A percentile compares a stretch with the other conserved stretches of the same genome.
These are phyloP conservation scores for Euphorbia celastroides DNA, from an alignment of 441 rosid genomes.

Conservation along the genomic window DNA sequence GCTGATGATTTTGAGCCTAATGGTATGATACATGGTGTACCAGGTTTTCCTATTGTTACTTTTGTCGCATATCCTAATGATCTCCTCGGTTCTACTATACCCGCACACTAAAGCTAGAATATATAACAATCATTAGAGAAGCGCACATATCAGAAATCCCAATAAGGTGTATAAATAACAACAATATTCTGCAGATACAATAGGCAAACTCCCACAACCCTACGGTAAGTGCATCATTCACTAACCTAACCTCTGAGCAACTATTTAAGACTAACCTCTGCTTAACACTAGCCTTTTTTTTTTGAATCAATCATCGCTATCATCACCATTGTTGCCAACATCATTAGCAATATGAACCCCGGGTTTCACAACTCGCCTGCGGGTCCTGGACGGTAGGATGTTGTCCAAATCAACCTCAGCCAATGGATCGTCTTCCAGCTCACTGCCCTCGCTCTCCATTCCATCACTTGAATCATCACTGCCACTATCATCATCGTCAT, in stretches of 20 bases:
- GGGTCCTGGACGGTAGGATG: constrained; percentile 78
- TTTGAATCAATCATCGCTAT: constrained; percentile 31
- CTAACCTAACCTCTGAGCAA: constrained; percentile 6
- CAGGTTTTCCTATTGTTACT: no score
- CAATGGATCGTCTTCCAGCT: constrained; percentile 80
- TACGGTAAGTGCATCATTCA: neutral
- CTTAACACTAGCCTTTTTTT: constrained; percentile 33
- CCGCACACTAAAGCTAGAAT: no score
- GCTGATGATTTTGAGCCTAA: no score
- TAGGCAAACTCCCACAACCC: neutral
- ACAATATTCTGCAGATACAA: neutral
- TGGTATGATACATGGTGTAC: no score
- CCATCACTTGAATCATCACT: constrained; percentile 19
- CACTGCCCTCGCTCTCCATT: constrained; percentile 47
- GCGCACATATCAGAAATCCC: neutral
- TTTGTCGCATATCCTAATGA: no score
- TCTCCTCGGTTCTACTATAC: no score
- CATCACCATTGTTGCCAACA: constrained; percentile 16
- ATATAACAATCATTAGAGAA: neutral
- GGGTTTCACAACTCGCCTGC: constrained; percentile 42
- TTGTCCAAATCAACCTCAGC: constrained; percentile 94
- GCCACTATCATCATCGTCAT: constrained; percentile 41
- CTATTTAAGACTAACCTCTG: constrained; percentile 13
- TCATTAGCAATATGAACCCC: constrained; percentile 48
- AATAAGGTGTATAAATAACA: neutral